Percentiles rank a stretch among this genome's conserved stretches.
phyloP scores from a whole-genome alignment of 441 rosid genomes.

The Biscutella laevigata region DNA sequence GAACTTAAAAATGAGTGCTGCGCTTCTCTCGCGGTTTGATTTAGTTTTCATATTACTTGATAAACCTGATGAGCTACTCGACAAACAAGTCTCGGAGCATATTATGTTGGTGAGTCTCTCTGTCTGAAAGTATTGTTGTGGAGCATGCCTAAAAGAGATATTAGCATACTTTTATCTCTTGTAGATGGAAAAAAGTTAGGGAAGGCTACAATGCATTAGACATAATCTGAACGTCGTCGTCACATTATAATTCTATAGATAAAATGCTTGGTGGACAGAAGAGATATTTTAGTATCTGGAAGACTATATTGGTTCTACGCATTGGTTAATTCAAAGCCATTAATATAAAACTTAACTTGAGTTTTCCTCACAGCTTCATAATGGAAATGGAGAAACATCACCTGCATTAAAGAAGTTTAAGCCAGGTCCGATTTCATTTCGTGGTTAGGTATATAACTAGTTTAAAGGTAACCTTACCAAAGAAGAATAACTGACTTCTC shows the following conservation, averaged over 20 bases:
- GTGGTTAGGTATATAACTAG: slow-evolving; percentile 2
- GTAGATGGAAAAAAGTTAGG: not conserved
- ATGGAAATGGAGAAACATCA: slow-evolving; percentile 51
- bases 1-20: slow-evolving; percentile 92
- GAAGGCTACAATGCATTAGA: not conserved
- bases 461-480: not conserved
- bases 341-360: not conserved
- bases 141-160: slow-evolving; percentile 13
- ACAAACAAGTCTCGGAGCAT: slow-evolving; percentile 90
- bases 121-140: slow-evolving; percentile 16
- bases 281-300: not conserved
- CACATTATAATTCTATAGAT: slow-evolving; percentile 1
- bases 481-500: not conserved
- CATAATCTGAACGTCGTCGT: not conserved
- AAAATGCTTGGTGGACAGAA: slow-evolving; percentile 8
- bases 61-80: slow-evolving; percentile 87
- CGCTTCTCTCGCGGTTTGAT: slow-evolving; percentile 95
- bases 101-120: slow-evolving; percentile 83
- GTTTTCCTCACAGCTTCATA: slow-evolving; percentile 64
- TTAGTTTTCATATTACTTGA: slow-evolving; percentile 94
- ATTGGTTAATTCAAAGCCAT: not conserved
- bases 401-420: slow-evolving; percentile 49
- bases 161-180: not conserved
- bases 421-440: slow-evolving; percentile 33
- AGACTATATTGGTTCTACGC: not conserved